Evolutionary conservation across 768 basidiomycete species (phyloP).

Genomic region (Tricholoma terreum): DNA sequence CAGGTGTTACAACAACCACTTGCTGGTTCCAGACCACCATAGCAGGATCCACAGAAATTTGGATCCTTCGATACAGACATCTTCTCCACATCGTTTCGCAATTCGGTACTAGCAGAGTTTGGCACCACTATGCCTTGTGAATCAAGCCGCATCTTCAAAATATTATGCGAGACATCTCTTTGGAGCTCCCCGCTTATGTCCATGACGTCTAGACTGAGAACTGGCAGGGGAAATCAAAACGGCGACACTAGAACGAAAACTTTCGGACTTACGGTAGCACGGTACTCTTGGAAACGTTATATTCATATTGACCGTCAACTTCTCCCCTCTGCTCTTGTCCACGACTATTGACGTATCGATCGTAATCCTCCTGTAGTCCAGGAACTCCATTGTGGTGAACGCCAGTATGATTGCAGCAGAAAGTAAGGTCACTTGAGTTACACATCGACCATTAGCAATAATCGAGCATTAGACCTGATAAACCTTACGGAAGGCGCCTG

Average conservation of each 20-base stretch:
- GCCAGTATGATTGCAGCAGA: constrained; percentile 90
- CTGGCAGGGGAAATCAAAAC: constrained; percentile 39
- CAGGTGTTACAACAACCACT: constrained; percentile 94
- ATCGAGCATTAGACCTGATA: not conserved
- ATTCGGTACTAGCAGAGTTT: constrained; percentile 52
- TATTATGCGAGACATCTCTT: constrained; percentile 84
- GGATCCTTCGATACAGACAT: constrained; percentile 56
- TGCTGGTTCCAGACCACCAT: constrained; percentile 75
- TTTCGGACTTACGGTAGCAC: constrained; percentile 80
- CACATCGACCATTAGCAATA: constrained; percentile 1
- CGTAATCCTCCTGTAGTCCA: constrained; percentile 87
- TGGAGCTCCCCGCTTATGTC: constrained; percentile 97
- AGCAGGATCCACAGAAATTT: constrained; percentile 93
- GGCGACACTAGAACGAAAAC: not conserved
- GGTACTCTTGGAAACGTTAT: constrained; percentile 96
- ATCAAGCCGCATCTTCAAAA: constrained; percentile 79
- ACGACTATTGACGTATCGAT: constrained; percentile 92
- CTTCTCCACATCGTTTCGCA: constrained; percentile 87
- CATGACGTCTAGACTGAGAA: constrained; percentile 95
- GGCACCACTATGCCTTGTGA: constrained; percentile 56
- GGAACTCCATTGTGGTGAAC: constrained; percentile 89
- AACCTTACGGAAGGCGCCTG: constrained; percentile 80
- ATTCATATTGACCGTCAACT: constrained; percentile 86
- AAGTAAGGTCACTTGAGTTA: constrained; percentile 75
- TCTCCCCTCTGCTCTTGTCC: constrained; percentile 93